Percentiles rank a stretch among this genome's conserved stretches.
Conservation (phyloP, 495 filamentous ascomycete species). For the Trichoderma parareesei region DNA sequence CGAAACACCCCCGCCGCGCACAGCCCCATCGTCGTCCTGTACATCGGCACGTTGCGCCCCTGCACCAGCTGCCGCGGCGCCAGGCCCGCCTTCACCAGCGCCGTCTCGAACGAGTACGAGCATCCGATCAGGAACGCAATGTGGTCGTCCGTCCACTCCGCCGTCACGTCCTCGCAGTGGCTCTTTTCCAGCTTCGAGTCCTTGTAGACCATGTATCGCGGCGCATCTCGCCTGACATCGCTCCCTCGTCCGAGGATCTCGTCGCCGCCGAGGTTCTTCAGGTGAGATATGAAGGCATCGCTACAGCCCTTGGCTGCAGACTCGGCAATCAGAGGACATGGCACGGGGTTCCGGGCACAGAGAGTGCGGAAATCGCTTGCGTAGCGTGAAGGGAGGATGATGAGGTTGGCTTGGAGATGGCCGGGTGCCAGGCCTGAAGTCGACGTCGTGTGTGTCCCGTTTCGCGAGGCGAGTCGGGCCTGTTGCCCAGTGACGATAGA, state of each 20-base stretch:
- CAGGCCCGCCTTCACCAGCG: constrained; percentile 36
- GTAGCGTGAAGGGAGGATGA: constrained; percentile 44
- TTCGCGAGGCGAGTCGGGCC: constrained; percentile 37
- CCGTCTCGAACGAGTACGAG: constrained; percentile 48
- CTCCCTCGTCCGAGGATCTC: constrained; percentile 25
- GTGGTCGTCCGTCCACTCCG: constrained; percentile 41
- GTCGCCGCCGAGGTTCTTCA: constrained; percentile 13
- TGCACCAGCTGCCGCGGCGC: constrained; percentile 34
- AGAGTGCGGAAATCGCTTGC: constrained; percentile 44
- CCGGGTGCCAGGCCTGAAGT: constrained; percentile 44
- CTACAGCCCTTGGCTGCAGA: constrained; percentile 22
- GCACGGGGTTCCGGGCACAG: constrained; percentile 48
- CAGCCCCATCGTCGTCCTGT: constrained; percentile 41
- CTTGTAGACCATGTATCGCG: constrained; percentile 44
- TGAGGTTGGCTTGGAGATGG: constrained; percentile 50
- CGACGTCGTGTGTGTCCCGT: constrained; percentile 27
- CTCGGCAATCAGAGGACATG: constrained; percentile 46
- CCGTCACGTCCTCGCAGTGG: constrained; percentile 27
- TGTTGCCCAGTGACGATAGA: constrained; percentile 22
- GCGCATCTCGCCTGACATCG: constrained; percentile 46
- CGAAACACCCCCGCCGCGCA: constrained; percentile 46
- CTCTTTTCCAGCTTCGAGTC: constrained; percentile 23
- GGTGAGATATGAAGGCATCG: constrained; percentile 19
- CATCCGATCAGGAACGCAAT: constrained; percentile 52
- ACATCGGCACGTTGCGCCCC: constrained; percentile 43